These are phyloP conservation scores for Candida tammaniensis DNA, from an alignment of 805 yeast species.

Conservation along the genomic window DNA sequence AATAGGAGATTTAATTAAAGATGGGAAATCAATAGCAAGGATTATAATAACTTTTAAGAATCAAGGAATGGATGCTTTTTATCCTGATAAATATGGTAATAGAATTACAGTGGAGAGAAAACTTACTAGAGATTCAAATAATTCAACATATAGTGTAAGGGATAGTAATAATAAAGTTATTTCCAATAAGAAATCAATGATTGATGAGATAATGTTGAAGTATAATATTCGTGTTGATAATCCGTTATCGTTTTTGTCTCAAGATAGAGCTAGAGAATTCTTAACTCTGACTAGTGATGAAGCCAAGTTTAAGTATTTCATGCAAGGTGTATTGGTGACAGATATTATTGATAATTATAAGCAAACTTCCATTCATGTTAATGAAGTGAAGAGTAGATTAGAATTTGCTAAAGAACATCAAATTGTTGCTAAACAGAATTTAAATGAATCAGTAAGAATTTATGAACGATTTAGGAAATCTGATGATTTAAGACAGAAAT, in stretches of 20 bases:
- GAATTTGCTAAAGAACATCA: slow-evolving; percentile 22
- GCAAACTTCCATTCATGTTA: slow-evolving; percentile 24
- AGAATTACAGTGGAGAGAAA: slow-evolving; percentile 69
- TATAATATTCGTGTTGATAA: slow-evolving; percentile 82
- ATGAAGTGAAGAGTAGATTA: slow-evolving; percentile 26
- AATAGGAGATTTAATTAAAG: slow-evolving; percentile 67
- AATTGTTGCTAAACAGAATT: slow-evolving; percentile 25
- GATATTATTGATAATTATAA: slow-evolving; percentile 58
- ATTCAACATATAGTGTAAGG: slow-evolving; percentile 53
- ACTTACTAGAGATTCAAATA: slow-evolving; percentile 48
- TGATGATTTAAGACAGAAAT: slow-evolving; percentile 30
- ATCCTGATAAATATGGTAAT: slow-evolving; percentile 64
- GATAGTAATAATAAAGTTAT: slow-evolving; percentile 47
- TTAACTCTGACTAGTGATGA: slow-evolving; percentile 71
- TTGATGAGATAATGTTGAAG: slow-evolving; percentile 65
- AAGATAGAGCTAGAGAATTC: slow-evolving; percentile 90
- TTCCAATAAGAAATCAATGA: slow-evolving; percentile 58
- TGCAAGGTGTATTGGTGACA: slow-evolving; percentile 74
- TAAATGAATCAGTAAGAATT: slow-evolving; percentile 24
- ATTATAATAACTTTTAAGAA: slow-evolving; percentile 65
- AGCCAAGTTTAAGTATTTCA: slow-evolving; percentile 71
- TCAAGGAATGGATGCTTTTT: slow-evolving; percentile 62
- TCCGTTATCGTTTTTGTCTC: slow-evolving; percentile 89
- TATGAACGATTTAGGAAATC: slow-evolving; percentile 35
- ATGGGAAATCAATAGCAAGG: slow-evolving; percentile 69